Base-by-base conservation (phyloP, 768 basidiomycete genomes). In the Lyophyllum decastes region DNA sequence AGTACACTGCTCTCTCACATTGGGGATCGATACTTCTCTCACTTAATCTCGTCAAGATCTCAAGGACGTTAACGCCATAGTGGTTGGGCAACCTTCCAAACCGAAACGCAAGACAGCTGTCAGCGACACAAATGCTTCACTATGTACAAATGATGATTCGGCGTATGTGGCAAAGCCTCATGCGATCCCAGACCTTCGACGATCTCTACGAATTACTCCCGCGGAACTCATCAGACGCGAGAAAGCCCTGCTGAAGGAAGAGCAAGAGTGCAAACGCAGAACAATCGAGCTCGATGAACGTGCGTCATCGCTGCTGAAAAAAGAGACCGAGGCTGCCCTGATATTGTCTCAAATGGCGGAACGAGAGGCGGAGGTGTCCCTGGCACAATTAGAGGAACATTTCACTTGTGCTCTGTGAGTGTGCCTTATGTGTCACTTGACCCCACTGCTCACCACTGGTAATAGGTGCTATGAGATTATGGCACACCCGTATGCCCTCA, bases 351-450 rank as follows among this genome's bases (percentile, higher is more conserved):
- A 74, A 63, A 64, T 82, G 21, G 72, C 75, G 46, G 72, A 80
- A 27, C 73, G 74, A 44, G 78, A 82, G 58, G 67, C 64, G 21
- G 73, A 73, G 54, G 70, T 74, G 33, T 73, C 73, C n/a, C 69
- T 88, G 50, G 73, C 71, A 16, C 77, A 85, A 58, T 73, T 88
- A 0, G 85, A 87, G 61, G 86, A 85, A 38, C 78, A 82, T 68
- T 88, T 86, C 60, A 80, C 79, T n/a, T 90, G 86, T 68, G 72
- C 85, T 9, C 65, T 86, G 87, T 88, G 66, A 64, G 86, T 71
- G 47, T 30, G 45, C 38, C 41, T 46, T 35, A 26, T n/a, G 34
- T 53, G 50, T 44, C 62, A 48, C 17, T 35, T 30, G 21, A 12
- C 17, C 30, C 38, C 33, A 11, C 17, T 6, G 19, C 30, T 52